Conservation (phyloP, 1,139 yeast genomes). For the Martiniozyma asiatica region DNA sequence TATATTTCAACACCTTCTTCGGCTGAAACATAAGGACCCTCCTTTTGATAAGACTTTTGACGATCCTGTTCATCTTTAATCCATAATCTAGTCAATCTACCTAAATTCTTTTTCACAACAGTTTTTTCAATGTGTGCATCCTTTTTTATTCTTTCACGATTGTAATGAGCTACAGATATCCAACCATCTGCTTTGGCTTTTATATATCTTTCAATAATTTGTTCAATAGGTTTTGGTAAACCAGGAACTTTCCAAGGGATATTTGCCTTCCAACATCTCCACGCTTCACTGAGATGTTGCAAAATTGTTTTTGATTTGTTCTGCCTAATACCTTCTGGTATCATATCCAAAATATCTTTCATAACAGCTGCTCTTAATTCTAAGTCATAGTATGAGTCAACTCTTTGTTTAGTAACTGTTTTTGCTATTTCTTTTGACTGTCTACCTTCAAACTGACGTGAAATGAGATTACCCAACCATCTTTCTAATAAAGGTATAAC, state of each 20-base stretch:
- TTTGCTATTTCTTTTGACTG: constrained; percentile 85
- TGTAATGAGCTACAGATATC: constrained; percentile 87
- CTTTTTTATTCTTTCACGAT: constrained; percentile 74
- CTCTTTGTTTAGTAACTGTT: constrained; percentile 88
- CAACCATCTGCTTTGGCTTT: constrained; percentile 96
- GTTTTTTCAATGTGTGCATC: constrained; percentile 93
- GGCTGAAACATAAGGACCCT: constrained; percentile 81
- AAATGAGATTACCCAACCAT: constrained; percentile 86
- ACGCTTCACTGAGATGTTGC: constrained; percentile 93
- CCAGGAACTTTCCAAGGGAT: constrained; percentile 99
- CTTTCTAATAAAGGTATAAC: constrained; percentile 86
- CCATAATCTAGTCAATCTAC: constrained; percentile 87
- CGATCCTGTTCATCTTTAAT: constrained; percentile 84
- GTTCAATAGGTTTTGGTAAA: constrained; percentile 79
- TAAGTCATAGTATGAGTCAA: constrained; percentile 87
- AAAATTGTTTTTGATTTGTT: constrained; percentile 77
- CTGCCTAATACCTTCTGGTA: constrained; percentile 88
- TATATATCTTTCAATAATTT: constrained; percentile 76
- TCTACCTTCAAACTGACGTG: constrained; percentile 95
- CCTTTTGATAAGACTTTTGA: constrained; percentile 66
- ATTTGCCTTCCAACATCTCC: constrained; percentile 99
- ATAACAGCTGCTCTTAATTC: constrained; percentile 90
- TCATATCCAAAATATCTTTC: constrained; percentile 94
- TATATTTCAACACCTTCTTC: constrained; percentile 82
- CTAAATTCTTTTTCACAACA: constrained; percentile 84